These are phyloP conservation scores for Citrullus colocynthis DNA, from an alignment of 306 rosid genomes.

Conservation along the genomic window DNA sequence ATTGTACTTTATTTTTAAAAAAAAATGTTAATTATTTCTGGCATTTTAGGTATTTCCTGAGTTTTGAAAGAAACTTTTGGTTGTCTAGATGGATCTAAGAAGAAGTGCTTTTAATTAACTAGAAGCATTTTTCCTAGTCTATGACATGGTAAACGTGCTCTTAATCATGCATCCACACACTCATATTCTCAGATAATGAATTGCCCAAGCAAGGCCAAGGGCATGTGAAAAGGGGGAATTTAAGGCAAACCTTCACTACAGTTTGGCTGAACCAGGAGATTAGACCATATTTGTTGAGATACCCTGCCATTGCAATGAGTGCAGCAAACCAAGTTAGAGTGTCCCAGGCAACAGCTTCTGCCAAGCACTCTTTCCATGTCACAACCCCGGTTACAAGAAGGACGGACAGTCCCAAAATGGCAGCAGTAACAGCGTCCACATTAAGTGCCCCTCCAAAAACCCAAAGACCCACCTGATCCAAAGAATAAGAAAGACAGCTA, in stretches of 20 bases:
- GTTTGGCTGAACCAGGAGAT: constrained; percentile 96
- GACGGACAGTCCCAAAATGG: constrained; percentile 79
- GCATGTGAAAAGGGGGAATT: neutral
- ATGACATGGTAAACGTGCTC: neutral
- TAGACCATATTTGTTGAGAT: constrained; percentile 96
- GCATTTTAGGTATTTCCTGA: neutral
- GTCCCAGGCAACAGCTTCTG: constrained; percentile 98
- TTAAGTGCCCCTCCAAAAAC: constrained; percentile 65
- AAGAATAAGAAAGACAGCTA: constrained; percentile 3
- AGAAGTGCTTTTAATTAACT: neutral
- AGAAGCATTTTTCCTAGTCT: neutral
- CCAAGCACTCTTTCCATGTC: constrained; percentile 98
- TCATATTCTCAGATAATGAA: neutral
- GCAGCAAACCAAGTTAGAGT: constrained; percentile 99
- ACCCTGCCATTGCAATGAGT: constrained; percentile 99
- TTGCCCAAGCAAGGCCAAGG: neutral
- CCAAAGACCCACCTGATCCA: constrained; percentile 87
- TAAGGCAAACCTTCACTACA: constrained; percentile 70
- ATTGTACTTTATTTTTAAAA: neutral
- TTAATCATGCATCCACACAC: neutral
- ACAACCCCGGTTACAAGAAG: constrained; percentile 92
- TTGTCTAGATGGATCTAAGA: neutral
- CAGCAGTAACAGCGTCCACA: constrained; percentile 89
- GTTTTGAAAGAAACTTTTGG: neutral
- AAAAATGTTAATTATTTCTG: neutral